Evolutionary conservation across 768 basidiomycete genomes (phyloP), one percentile per base, ranked within the genome.

Genomic region (Mycena haematopus): DNA sequence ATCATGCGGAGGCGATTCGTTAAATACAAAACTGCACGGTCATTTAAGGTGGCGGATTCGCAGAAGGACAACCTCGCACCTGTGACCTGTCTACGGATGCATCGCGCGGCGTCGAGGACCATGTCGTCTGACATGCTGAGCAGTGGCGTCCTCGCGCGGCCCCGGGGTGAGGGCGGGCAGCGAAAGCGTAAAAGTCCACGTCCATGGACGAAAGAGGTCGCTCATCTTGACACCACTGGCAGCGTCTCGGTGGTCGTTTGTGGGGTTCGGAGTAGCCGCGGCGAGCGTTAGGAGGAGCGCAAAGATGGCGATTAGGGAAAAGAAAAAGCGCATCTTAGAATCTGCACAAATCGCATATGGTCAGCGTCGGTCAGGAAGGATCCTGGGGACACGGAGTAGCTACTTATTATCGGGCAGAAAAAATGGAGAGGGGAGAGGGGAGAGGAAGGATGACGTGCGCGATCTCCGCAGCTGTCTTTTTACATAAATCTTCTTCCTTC

Each of bases 171-270:
- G 1, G 24, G 33, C 51, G 24, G 55, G 21, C 6, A 62, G 44
- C 2, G 61, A 31, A 1, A 62, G 25, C n/a, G n/a, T n/a, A n/a
- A n/a, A n/a, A 1, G 44, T 29, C 55, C 55, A 57, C n/a, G 61
- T 57, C 61, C 61, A 62, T 7, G 61, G 61, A 14, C 61, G 61
- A 51, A 62, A 52, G 19, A 62, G n/a, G 56, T 50, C 52, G 44
- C 52, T 62, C 19, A 52, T 24, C 10, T 27, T 47, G 10, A 42
- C 19, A 19, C 17, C 25, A 29, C 6, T 9, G 3, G 36, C 19
- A 4, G 14, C 5, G 38, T 53, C 56, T n/a, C 6, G 17, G 33
- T 47, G 31, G 6, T 44, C 27, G 13, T 14, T 36, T 3, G 14
- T n/a, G 40, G 40, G n/a, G 0, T 54, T 31, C n/a, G n/a, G n/a